Evolutionary conservation across 495 filamentous ascomycete genomes (phyloP), one percentile per base, ranked within the genome.

Genomic region (Lasiosphaeria hispida): DNA sequence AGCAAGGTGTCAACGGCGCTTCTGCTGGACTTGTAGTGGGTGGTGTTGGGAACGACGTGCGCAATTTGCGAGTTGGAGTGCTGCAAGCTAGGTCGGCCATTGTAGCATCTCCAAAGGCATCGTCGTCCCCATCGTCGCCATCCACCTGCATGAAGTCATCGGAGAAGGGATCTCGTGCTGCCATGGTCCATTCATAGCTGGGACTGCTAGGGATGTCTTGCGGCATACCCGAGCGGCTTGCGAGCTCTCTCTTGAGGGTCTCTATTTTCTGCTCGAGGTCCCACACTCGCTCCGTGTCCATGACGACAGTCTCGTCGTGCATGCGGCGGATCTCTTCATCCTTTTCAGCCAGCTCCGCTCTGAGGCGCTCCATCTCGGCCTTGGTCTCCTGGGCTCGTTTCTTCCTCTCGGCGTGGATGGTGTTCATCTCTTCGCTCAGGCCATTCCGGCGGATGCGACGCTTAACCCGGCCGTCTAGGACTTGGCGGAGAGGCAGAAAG

Each of bases 401-500:
- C 40, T 75, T 77, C 65, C 83, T 83, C 55, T 87, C 83, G 2
- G 73, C 75, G 48, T 82, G 73, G 49, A 90, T 84, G 15, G 69
- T 72, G 69, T 88, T 91, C 58, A 89, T 81, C 68, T 92, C 88
- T 64, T 91, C 84, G 61, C 87, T 90, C 37, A 94, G 69, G 30
- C 88, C 84, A 58, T 85, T 85, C 17, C 89, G 83, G 11, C 83
- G 79, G 19, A 92, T 79, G 43, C 88, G 80, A 18, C 89, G 83
- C 66, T 86, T 84, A n/a, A 83, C 79, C n/a, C 90, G 82, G 18
- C 77, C 76, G 62, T 91, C 87, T 18, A 92, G 68, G 4, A 87
- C 80, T 23, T 89, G 83, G n/a, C 83, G 77, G 34, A 92, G 73
- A 0, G 89, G 86, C 2, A 81, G 80, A 59, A 90, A 89, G 35